Evolutionary conservation across 176 grass and related monocot genomes (phyloP).

Genomic region (Bromus sterilis): DNA sequence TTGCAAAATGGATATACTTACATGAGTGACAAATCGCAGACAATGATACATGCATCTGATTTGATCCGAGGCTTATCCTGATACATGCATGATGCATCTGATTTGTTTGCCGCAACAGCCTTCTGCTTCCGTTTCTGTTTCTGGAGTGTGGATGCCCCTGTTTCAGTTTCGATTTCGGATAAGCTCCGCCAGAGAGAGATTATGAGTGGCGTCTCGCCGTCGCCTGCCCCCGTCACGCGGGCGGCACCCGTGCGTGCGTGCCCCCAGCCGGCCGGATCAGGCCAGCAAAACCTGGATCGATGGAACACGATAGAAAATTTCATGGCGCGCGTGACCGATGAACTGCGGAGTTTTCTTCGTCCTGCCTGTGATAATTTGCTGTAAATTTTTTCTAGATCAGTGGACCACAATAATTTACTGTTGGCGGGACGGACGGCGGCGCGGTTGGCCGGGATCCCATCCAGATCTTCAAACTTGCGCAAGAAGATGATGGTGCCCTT

Average conservation of each 20-base stretch:
- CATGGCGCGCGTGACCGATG: background rate
- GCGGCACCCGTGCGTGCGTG: conserved; percentile 2
- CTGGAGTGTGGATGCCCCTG: background rate
- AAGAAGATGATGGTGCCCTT: background rate
- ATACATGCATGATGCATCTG: background rate
- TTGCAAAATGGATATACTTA: conserved; percentile 10
- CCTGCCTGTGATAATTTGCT: background rate
- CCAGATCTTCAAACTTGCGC: background rate
- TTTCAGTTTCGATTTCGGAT: background rate
- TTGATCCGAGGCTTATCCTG: background rate
- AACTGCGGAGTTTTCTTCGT: background rate
- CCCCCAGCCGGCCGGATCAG: background rate
- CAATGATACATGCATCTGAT: background rate
- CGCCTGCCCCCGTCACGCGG: conserved; percentile 15
- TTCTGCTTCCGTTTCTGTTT: background rate
- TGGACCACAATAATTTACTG: too few relatives aligned
- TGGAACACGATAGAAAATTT: too few relatives aligned
- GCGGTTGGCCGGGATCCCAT: too few relatives aligned
- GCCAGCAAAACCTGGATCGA: too few relatives aligned
- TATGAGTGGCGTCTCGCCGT: background rate
- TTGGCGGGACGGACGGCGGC: background rate
- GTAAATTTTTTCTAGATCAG: background rate
- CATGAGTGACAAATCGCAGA: background rate
- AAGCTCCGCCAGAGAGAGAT: background rate
- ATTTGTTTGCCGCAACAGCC: background rate